These are phyloP conservation scores for Amyloporia xantha DNA, from an alignment of 768 basidiomycete genomes.

Conservation along the genomic window DNA sequence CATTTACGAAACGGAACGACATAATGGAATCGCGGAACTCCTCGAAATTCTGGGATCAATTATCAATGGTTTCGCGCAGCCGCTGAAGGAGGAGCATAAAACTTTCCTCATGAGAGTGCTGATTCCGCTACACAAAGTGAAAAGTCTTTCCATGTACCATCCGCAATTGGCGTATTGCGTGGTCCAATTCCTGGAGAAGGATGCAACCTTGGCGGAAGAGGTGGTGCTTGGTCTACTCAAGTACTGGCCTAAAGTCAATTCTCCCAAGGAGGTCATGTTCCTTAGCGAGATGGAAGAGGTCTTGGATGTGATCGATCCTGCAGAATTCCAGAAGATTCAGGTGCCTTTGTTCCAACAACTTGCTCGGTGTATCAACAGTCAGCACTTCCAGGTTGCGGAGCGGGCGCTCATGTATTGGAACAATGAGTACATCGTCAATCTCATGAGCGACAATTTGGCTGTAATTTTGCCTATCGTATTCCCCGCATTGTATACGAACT, in stretches of 20 bases:
- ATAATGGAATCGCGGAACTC: slow-evolving; percentile 98
- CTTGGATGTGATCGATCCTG: slow-evolving; percentile 93
- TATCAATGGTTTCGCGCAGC: slow-evolving; percentile 98
- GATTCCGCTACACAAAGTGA: slow-evolving; percentile 95
- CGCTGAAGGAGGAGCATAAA: slow-evolving; percentile 99
- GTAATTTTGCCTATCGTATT: slow-evolving; percentile 93
- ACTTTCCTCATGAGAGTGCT: slow-evolving; percentile 91
- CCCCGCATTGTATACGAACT: slow-evolving; percentile 92
- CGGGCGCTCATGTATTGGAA: slow-evolving; percentile 98
- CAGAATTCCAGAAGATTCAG: slow-evolving; percentile 95
- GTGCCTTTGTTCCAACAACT: slow-evolving; percentile 89
- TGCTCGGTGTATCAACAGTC: slow-evolving; percentile 95
- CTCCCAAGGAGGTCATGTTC: slow-evolving; percentile 99
- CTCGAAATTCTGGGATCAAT: slow-evolving; percentile 98
- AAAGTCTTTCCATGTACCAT: slow-evolving; percentile 95
- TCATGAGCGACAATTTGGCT: slow-evolving; percentile 94
- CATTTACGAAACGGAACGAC: slow-evolving; percentile 96
- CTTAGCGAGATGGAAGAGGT: slow-evolving; percentile 99
- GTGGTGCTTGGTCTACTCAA: slow-evolving; percentile 94
- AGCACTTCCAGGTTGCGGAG: slow-evolving; percentile 99
- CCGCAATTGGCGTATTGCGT: slow-evolving; percentile 99
- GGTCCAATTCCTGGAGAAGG: slow-evolving; percentile 98
- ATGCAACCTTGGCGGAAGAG: slow-evolving; percentile 85
- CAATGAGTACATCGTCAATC: slow-evolving; percentile 98
- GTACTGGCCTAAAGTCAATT: slow-evolving; percentile 99